These are phyloP conservation scores for Austroboletus sp. DNA, from an alignment of 1,284 basidiomycete species.

Conservation along the genomic window DNA sequence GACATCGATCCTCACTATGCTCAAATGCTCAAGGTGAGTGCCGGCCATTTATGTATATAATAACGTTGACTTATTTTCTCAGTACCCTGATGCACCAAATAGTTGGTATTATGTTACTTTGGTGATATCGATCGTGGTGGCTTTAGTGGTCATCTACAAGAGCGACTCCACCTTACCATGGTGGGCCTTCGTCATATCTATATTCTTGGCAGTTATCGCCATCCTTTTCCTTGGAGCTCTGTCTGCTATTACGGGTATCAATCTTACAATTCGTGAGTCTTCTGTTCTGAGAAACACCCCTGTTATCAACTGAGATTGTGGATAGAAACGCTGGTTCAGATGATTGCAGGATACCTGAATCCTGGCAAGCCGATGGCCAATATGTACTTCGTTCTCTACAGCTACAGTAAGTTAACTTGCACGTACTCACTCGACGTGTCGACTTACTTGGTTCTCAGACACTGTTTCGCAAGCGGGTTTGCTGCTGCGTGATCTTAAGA, in stretches of 20 bases:
- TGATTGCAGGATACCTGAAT: constrained; percentile 56
- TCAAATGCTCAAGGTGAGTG: constrained; percentile 46
- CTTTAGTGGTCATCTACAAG: constrained; percentile 45
- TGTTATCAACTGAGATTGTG: neutral
- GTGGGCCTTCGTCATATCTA: constrained; percentile 37
- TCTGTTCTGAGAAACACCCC: no score
- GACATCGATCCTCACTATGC: constrained; percentile 48
- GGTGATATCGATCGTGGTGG: constrained; percentile 35
- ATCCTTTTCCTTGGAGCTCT: constrained; percentile 46
- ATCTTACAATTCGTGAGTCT: constrained; percentile 41
- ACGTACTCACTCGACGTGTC: neutral
- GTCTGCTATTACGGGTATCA: constrained; percentile 49
- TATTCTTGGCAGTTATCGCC: constrained; percentile 36
- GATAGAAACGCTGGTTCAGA: constrained; percentile 40
- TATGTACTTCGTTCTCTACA: constrained; percentile 54
- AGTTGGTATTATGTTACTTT: constrained; percentile 44
- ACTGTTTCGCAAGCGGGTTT: constrained; percentile 39
- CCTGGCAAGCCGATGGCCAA: constrained; percentile 55
- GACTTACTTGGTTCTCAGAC: constrained; percentile 24
- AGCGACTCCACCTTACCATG: constrained; percentile 48
- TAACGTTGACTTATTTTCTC: neutral
- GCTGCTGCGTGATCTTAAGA: constrained; percentile 51
- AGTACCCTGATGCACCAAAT: constrained; percentile 45
- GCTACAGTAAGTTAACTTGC: constrained; percentile 35
- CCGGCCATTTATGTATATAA: neutral